Conservation (phyloP, 352 stramenopile species). For the Pythium aquatile region DNA sequence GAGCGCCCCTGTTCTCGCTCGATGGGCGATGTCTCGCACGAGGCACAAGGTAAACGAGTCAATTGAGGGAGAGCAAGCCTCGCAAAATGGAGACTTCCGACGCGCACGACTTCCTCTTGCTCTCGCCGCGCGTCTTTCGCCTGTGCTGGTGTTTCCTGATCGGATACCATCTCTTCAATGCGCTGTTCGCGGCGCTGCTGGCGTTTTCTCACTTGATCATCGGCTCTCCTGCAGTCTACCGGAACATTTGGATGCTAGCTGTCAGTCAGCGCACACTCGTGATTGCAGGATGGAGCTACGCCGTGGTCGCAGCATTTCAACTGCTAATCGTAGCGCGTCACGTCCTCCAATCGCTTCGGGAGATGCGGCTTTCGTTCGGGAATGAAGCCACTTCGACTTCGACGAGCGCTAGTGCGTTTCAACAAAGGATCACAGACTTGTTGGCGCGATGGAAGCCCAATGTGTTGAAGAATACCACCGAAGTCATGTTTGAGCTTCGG, state of each 20-base stretch:
- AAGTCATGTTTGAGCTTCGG: background rate
- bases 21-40: too few relatives aligned
- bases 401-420: too few relatives aligned
- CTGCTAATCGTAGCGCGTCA: background rate
- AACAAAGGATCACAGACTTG: too few relatives aligned
- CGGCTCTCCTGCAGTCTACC: background rate
- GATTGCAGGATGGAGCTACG: background rate
- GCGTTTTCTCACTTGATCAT: background rate
- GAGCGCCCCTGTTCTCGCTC: too few relatives aligned
- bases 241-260: background rate
- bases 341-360: background rate
- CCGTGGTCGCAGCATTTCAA: background rate
- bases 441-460: too few relatives aligned
- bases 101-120: background rate
- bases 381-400: background rate
- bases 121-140: background rate
- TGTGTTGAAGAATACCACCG: background rate
- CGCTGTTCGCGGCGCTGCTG: background rate
- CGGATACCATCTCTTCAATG: background rate
- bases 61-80: too few relatives aligned
- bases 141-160: background rate
- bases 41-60: too few relatives aligned
- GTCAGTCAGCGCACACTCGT: background rate
- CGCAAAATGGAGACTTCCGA: too few relatives aligned
- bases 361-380: background rate